These are phyloP conservation scores for Penicillium polonicum DNA, from an alignment of 2,329 filamentous ascomycete species.

Conservation along the genomic window DNA sequence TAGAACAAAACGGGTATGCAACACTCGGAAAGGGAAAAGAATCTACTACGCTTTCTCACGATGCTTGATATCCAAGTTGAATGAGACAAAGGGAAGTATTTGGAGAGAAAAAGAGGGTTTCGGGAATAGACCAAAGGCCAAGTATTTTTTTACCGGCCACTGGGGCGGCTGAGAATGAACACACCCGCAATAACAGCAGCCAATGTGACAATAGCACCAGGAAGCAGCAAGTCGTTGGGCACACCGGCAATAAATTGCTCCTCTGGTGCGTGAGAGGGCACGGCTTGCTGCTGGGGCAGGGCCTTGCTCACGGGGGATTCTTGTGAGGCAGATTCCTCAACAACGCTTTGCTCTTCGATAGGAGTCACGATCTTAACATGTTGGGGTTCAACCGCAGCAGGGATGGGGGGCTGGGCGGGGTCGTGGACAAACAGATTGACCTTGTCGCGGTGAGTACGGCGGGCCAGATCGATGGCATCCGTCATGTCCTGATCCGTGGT, in stretches of 20 bases:
- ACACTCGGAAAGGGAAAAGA: conserved; percentile 9
- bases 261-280: conserved; percentile 54
- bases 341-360: conserved; percentile 41
- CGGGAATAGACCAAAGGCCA: conserved; percentile 7
- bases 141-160: conserved; percentile 40
- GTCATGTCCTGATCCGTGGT: conserved; percentile 91
- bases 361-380: conserved; percentile 55
- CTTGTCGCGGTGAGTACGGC: conserved; percentile 77
- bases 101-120: conserved; percentile 10
- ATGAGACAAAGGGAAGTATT: conserved; percentile 8
- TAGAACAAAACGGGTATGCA: conserved; percentile 25
- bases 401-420: conserved; percentile 81
- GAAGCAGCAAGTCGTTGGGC: conserved; percentile 88
- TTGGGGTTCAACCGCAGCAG: conserved; percentile 60
- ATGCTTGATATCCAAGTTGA: neutral
- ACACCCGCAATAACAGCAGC: conserved; percentile 92
- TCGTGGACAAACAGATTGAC: conserved; percentile 97
- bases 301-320: conserved; percentile 43
- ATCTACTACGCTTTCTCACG: conserved; percentile 3
- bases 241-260: conserved; percentile 87
- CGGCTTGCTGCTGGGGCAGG: conserved; percentile 38
- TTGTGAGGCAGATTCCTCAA: conserved; percentile 56
- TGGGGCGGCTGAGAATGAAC: conserved; percentile 77
- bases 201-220: conserved; percentile 91
- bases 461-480: conserved; percentile 83